These are phyloP conservation scores for Diaporthe destruens DNA, from an alignment of 2,329 filamentous ascomycete genomes.

Conservation along the genomic window DNA sequence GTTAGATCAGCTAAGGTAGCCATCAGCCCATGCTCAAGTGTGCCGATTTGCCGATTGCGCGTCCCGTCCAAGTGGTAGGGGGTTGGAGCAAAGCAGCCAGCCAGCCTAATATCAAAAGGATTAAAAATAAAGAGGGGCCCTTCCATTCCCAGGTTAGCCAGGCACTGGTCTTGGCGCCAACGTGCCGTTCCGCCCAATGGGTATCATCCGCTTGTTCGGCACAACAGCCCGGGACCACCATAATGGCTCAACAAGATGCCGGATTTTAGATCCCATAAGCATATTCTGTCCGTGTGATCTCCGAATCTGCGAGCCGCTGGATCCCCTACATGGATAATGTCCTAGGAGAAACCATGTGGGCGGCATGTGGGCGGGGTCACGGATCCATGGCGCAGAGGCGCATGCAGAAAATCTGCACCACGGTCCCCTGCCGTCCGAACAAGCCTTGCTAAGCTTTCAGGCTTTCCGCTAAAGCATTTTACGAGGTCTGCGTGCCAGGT, in stretches of 20 bases:
- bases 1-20: background rate
- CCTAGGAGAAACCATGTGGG: background rate
- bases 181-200: conserved; percentile 22
- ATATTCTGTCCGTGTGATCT: conserved; percentile 1
- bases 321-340: conserved; percentile 10
- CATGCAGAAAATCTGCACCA: background rate
- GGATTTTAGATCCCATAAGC: background rate
- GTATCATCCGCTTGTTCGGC: conserved; percentile 8
- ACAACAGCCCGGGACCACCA: background rate
- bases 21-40: background rate
- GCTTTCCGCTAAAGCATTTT: background rate
- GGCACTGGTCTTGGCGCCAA: background rate
- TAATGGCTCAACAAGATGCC: background rate
- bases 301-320: background rate
- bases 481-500: background rate
- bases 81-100: background rate
- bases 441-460: conserved; percentile 4
- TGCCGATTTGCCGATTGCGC: conserved; percentile 25
- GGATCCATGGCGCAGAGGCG: background rate
- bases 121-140: conserved; percentile 4
- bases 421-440: background rate
- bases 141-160: conserved; percentile 7
- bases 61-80: background rate
- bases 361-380: background rate
- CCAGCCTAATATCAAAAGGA: background rate